These are phyloP conservation scores for Penicillium brasilianum DNA, from an alignment of 2,329 filamentous ascomycete genomes.

Conservation along the genomic window DNA sequence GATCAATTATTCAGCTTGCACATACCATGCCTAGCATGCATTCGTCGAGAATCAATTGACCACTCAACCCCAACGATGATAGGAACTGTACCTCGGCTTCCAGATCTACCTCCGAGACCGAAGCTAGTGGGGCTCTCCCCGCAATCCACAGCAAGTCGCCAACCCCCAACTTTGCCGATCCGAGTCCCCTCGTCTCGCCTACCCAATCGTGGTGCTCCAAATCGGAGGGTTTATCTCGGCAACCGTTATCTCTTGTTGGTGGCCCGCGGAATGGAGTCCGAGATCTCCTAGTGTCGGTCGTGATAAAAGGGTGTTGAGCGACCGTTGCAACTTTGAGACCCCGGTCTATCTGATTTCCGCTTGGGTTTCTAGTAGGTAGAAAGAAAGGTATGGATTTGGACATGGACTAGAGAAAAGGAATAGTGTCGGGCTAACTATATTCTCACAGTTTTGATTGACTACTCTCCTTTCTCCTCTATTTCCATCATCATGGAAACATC, in stretches of 20 bases:
- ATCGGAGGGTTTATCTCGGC: neutral
- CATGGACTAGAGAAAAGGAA: neutral
- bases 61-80: neutral
- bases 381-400: no score
- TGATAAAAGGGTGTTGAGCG: neutral
- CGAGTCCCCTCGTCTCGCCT: neutral
- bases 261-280: neutral
- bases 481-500: constrained; percentile 30
- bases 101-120: neutral
- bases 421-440: neutral
- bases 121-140: neutral
- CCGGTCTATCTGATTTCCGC: neutral
- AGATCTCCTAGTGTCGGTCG: neutral
- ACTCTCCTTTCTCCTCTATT: neutral
- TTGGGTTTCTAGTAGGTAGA: no score
- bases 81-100: neutral
- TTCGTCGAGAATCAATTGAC: neutral
- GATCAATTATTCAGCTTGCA: no score
- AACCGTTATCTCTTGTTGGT: neutral
- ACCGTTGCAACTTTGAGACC: neutral
- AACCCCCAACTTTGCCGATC: neutral
- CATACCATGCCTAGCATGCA: no score
- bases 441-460: neutral
- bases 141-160: neutral
- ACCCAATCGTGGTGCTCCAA: neutral